Percentiles rank a stretch among this genome's conserved stretches.
Conservation (phyloP, 192 early-diverging fungal genomes). For the Entomortierella parvispora region DNA sequence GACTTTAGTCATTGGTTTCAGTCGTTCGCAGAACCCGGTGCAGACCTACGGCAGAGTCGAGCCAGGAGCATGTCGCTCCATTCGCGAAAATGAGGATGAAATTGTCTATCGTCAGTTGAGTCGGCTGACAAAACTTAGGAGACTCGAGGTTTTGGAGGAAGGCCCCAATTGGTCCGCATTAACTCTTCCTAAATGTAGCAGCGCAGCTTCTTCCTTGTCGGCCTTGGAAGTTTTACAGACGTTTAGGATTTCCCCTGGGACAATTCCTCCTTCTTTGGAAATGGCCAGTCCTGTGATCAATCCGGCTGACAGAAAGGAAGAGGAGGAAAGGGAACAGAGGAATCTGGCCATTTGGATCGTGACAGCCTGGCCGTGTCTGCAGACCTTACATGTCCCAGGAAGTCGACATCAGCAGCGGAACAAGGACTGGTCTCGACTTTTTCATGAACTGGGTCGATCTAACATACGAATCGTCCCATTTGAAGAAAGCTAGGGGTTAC, state of each 20-base stretch:
- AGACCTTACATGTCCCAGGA: conserved; percentile 3
- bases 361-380: conserved; percentile 5
- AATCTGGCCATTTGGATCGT: conserved; percentile 5
- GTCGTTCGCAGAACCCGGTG: too few relatives aligned
- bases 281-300: too few relatives aligned
- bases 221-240: conserved; percentile 1
- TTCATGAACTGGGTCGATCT: neutral
- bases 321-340: neutral
- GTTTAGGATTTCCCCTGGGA: neutral
- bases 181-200: too few relatives aligned
- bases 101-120: conserved; percentile 13
- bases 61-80: neutral
- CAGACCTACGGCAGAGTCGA: neutral
- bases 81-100: neutral
- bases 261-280: too few relatives aligned
- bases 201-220: too few relatives aligned
- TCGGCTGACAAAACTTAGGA: neutral
- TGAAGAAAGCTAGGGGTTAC: too few relatives aligned
- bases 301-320: too few relatives aligned
- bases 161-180: neutral
- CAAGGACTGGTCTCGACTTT: neutral
- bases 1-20: conserved; percentile 5
- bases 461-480: too few relatives aligned
- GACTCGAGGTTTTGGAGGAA: neutral
- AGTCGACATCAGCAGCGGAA: neutral